Percentiles rank a stretch among this genome's conserved stretches.
Conservation (phyloP, 805 yeast genomes). For the Metschnikowia lachancei region DNA sequence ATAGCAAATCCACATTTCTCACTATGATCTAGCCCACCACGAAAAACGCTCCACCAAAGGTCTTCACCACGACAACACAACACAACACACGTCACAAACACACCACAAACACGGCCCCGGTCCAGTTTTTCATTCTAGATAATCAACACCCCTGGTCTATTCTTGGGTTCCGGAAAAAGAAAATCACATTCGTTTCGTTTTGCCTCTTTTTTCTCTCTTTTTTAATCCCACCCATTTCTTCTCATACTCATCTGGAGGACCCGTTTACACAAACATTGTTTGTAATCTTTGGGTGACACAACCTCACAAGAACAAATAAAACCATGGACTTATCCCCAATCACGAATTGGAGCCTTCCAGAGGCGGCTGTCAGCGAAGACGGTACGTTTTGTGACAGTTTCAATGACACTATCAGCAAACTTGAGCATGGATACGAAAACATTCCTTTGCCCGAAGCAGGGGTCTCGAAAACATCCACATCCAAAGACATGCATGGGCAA, state of each 20-base stretch:
- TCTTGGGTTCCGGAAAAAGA: too few species aligned
- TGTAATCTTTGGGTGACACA: not conserved
- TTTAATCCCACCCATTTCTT: too few species aligned
- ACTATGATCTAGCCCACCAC: not conserved
- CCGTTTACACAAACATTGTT: not conserved
- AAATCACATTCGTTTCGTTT: too few species aligned
- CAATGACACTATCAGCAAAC: constrained; percentile 8
- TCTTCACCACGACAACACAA: constrained; percentile 1
- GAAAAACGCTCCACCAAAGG: not conserved
- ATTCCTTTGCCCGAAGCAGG: not conserved
- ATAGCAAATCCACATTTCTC: constrained; percentile 1
- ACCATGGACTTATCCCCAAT: not conserved
- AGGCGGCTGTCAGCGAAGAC: constrained; percentile 11
- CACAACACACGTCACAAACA: not conserved
- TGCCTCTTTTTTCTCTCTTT: too few species aligned
- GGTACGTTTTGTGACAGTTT: constrained; percentile 13
- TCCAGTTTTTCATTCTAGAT: not conserved
- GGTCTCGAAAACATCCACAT: too few species aligned
- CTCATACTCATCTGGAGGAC: not conserved
- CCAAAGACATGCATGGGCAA: not conserved
- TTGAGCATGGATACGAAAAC: not conserved
- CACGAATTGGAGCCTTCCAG: constrained; percentile 8
- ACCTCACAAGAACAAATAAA: not conserved
- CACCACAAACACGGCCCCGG: not conserved
- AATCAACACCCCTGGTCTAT: too few species aligned